Percentiles rank a stretch among this genome's conserved stretches.
These are phyloP conservation scores for Thielaviopsis populi DNA, from an alignment of 2,329 filamentous ascomycete genomes.

Conservation along the genomic window DNA sequence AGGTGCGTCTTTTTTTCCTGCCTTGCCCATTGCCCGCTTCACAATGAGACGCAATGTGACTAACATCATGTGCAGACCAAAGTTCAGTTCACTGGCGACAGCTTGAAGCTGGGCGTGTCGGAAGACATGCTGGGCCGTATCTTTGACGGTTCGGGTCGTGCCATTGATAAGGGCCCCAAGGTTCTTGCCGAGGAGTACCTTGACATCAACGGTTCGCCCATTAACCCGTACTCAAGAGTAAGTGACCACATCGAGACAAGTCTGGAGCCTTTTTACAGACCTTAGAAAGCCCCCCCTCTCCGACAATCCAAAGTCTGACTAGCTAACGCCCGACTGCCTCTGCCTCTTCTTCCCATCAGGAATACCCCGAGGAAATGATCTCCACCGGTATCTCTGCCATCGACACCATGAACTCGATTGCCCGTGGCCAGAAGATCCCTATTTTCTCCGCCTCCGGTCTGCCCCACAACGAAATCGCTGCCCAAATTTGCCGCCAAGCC, in stretches of 20 bases:
- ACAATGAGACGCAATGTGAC: conserved; percentile 15
- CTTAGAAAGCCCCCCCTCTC: not conserved
- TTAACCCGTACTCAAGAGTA: conserved; percentile 96
- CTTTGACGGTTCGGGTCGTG: conserved; percentile 93
- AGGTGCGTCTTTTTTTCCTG: conserved; percentile 43
- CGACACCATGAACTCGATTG: conserved; percentile 96
- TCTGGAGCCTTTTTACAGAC: not conserved
- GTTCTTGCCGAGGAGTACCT: conserved; percentile 95
- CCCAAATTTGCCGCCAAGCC: conserved; percentile 95
- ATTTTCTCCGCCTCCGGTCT: conserved; percentile 98
- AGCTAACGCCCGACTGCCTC: not conserved
- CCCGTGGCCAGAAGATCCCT: conserved; percentile 97
- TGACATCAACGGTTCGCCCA: conserved; percentile 97
- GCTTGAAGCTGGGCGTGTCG: conserved; percentile 94
- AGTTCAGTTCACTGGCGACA: conserved; percentile 94
- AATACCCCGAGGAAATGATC: conserved; percentile 99
- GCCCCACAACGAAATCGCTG: conserved; percentile 98
- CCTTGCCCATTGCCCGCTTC: not conserved
- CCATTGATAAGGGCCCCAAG: conserved; percentile 98
- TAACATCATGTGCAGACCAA: conserved; percentile 51
- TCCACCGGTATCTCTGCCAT: conserved; percentile 98
- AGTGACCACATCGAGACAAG: conserved; percentile 21
- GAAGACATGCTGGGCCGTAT: conserved; percentile 99
- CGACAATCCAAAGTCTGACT: not conserved
- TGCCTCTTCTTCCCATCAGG: conserved; percentile 33